Percentiles rank a stretch among this genome's conserved stretches.
Conservation (phyloP, 345 rosid species). For the Salix brachista region DNA sequence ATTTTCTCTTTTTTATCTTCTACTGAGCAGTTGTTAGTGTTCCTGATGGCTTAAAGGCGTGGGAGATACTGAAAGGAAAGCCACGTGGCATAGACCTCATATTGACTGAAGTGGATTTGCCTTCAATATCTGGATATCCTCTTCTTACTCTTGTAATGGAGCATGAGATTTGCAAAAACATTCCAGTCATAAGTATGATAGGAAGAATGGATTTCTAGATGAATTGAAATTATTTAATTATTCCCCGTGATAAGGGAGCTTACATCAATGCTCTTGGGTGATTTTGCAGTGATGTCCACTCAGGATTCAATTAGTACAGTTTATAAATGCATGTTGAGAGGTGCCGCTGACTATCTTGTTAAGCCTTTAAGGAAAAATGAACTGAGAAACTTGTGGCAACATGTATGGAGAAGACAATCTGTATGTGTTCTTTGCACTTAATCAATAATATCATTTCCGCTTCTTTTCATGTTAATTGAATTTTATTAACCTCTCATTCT, state of each 20-base stretch:
- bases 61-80: slow-evolving; percentile 77
- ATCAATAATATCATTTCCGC: neutral
- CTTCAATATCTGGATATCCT: slow-evolving; percentile 79
- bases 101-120: slow-evolving; percentile 86
- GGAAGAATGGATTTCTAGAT: neutral
- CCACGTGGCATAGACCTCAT: slow-evolving; percentile 66
- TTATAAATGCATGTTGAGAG: slow-evolving; percentile 89
- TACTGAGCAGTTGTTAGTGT: slow-evolving; percentile 62
- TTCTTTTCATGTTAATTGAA: neutral
- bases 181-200: slow-evolving; percentile 87
- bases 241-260: neutral
- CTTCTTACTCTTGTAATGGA: slow-evolving; percentile 85
- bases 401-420: slow-evolving; percentile 90
- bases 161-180: slow-evolving; percentile 82
- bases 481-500: slow-evolving; percentile 10
- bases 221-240: neutral
- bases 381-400: slow-evolving; percentile 92
- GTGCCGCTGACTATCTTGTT: slow-evolving; percentile 90
- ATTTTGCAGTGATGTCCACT: slow-evolving; percentile 88
- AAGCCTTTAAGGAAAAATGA: slow-evolving; percentile 95
- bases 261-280: slow-evolving; percentile 6
- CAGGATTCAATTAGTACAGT: slow-evolving; percentile 80
- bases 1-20: neutral
- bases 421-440: slow-evolving; percentile 42
- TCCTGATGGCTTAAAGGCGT: slow-evolving; percentile 90